Conservation (phyloP, 2,329 filamentous ascomycete genomes). For the Exophiala alcalophila region DNA sequence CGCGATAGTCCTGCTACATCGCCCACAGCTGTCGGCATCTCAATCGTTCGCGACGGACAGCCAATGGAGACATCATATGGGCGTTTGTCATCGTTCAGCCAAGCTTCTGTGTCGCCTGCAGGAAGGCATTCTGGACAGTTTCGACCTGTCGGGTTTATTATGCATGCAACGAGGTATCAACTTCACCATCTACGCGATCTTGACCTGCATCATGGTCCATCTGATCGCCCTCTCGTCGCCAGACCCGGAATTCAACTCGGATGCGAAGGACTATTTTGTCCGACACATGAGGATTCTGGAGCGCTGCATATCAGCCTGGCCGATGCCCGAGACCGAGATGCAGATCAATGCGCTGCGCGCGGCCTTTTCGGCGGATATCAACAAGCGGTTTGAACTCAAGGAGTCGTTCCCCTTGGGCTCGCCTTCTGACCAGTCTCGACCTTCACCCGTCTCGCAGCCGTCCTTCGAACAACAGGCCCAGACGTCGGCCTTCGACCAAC, state of each 20-base stretch:
- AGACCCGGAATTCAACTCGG: slow-evolving; percentile 78
- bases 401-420: slow-evolving; percentile 83
- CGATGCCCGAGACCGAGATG: slow-evolving; percentile 83
- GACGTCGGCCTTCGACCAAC: slow-evolving; percentile 27
- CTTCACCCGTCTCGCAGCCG: slow-evolving; percentile 50
- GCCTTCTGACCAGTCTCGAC: slow-evolving; percentile 62
- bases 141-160: slow-evolving; percentile 74
- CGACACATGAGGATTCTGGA: slow-evolving; percentile 93
- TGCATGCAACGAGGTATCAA: slow-evolving; percentile 94
- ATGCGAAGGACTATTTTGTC: slow-evolving; percentile 85
- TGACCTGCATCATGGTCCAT: slow-evolving; percentile 91
- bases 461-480: slow-evolving; percentile 45
- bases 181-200: slow-evolving; percentile 87
- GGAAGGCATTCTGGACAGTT: slow-evolving; percentile 74
- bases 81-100: slow-evolving; percentile 78
- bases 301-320: slow-evolving; percentile 76
- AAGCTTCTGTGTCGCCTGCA: slow-evolving; percentile 83
- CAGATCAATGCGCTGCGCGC: slow-evolving; percentile 86
- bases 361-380: slow-evolving; percentile 83
- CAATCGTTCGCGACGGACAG: slow-evolving; percentile 68
- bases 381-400: slow-evolving; percentile 84
- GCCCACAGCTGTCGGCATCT: slow-evolving; percentile 77
- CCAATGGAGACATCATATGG: slow-evolving; percentile 84
- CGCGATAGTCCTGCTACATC: slow-evolving; percentile 78
- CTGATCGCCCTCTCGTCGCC: slow-evolving; percentile 89